Conservation (phyloP, 2,329 filamentous ascomycete species). For the Penicillium fuscoglaucum region DNA sequence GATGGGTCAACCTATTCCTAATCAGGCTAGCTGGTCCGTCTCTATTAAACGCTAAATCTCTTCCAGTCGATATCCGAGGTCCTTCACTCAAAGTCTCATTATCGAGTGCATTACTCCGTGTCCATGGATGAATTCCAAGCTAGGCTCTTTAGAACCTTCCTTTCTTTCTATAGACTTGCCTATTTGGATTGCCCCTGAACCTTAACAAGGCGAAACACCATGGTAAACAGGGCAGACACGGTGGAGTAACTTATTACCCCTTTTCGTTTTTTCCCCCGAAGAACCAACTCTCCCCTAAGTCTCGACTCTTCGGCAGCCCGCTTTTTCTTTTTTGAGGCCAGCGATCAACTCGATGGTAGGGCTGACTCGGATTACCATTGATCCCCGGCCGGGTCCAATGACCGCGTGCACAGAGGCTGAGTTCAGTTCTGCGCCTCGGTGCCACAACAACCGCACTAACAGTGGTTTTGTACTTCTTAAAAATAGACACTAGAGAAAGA, state of each 20-base stretch:
- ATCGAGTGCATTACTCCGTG: not conserved
- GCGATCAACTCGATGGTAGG: slow-evolving; percentile 12
- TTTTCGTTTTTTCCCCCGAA: not conserved
- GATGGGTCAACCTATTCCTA: not conserved
- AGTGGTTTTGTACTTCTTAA: not conserved
- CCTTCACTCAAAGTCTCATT: not conserved
- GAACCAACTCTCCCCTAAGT: not conserved
- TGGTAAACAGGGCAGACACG: not conserved
- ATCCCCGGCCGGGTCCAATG: not conserved
- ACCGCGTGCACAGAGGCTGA: slow-evolving; percentile 16
- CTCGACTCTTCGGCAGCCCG: not conserved
- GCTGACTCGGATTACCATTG: slow-evolving; percentile 9
- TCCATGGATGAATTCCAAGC: not conserved
- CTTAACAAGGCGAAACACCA: not conserved
- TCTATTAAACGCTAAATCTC: not conserved
- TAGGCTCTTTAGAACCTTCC: not conserved
- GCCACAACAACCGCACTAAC: not conserved
- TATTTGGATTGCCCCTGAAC: slow-evolving; percentile 3
- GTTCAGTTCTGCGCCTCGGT: slow-evolving; percentile 8
- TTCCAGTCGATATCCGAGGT: not conserved
- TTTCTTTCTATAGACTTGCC: not conserved
- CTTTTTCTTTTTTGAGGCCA: slow-evolving; percentile 9
- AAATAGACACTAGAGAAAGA: slow-evolving; percentile 1
- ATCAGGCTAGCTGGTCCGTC: not conserved
- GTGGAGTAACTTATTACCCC: not conserved